Evolutionary conservation across 2,329 filamentous ascomycete species (phyloP), one percentile per base, ranked within the genome.

Genomic region (Torrubiellomyces zombiae): DNA sequence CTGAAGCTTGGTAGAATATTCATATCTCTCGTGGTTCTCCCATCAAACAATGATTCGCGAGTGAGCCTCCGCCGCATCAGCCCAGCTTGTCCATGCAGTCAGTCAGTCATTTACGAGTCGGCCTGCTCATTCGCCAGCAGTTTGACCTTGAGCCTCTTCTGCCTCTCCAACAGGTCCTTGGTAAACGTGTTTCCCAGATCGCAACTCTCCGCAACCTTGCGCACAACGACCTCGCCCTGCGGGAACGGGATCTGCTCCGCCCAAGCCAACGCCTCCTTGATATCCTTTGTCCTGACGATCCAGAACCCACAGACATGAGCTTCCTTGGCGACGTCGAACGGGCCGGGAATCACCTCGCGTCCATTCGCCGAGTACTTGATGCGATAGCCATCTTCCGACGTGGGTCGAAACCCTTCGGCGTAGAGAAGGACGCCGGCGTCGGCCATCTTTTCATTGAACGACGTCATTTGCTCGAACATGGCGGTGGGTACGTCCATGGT

Each of bases 221-320:
- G 34, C 14, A 45, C 32, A 7, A 42, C 26, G 6, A 47, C 24
- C 23, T 39, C 38, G 1, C 38, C 40, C 3, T 28, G 21, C 15
- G 38, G 34, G 23, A 49, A 42, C 1, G 38, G 39, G n/a, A 40
- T 30, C 24, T 42, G 43, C 30, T 38, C 38, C 1, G 44, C 45
- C 45, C 45, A 50, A 7, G 14, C 12, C 7, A 48, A 26, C 2
- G 43, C 43, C 28, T 47, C 44, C 5, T 48, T 37, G 6, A 34
- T 33, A 11, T 40, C 33, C 24, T 37, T 37, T 1, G 37, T 37
- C 30, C 40, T 36, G 7, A 49, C 26, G 12, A 49, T 35, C 45
- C 45, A 49, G 39, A 36, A 47, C 1, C 43, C 44, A 9, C 38
- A 44, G 3, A 47, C 33, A 11, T 44, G 36, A 3, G 25, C 23